Evolutionary conservation across 257 asterid genomes (phyloP).

Genomic region (Dorcoceras hygrometricum): DNA sequence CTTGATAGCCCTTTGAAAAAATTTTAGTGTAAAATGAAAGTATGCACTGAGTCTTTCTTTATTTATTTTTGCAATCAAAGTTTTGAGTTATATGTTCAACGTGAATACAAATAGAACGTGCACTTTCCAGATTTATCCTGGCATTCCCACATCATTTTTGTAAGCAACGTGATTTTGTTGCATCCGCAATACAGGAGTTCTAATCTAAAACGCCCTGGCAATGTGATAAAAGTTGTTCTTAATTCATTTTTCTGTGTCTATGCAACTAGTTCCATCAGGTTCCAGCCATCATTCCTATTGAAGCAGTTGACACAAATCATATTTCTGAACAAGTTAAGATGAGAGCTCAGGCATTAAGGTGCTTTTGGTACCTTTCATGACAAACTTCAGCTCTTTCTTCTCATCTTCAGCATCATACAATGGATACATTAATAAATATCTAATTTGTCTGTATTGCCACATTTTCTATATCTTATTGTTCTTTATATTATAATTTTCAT

Average conservation of each 20-base stretch:
- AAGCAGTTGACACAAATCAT: slow-evolving; percentile 31
- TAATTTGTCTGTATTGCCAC: neutral
- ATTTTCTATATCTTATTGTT: neutral
- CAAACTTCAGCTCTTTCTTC: neutral
- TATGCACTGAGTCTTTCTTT: neutral
- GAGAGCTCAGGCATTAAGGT: slow-evolving; percentile 63
- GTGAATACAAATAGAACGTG: neutral
- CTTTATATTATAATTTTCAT: neutral
- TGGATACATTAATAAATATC: neutral
- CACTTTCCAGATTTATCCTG: neutral
- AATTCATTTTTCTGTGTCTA: slow-evolving; percentile 20
- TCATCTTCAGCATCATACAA: neutral
- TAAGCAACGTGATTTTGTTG: neutral
- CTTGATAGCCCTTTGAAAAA: neutral
- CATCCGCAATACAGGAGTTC: neutral
- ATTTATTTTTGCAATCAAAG: neutral
- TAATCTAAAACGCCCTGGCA: neutral
- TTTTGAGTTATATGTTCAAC: neutral
- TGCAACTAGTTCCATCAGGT: slow-evolving; percentile 33
- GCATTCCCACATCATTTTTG: neutral
- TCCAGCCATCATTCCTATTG: slow-evolving; percentile 42
- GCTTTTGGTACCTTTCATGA: slow-evolving; percentile 19
- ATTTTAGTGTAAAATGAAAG: neutral
- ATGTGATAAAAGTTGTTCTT: slow-evolving; percentile 8
- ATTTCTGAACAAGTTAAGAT: slow-evolving; percentile 55